These are phyloP conservation scores for Solanum sitiens DNA, from an alignment of 257 asterid genomes.

Conservation along the genomic window DNA sequence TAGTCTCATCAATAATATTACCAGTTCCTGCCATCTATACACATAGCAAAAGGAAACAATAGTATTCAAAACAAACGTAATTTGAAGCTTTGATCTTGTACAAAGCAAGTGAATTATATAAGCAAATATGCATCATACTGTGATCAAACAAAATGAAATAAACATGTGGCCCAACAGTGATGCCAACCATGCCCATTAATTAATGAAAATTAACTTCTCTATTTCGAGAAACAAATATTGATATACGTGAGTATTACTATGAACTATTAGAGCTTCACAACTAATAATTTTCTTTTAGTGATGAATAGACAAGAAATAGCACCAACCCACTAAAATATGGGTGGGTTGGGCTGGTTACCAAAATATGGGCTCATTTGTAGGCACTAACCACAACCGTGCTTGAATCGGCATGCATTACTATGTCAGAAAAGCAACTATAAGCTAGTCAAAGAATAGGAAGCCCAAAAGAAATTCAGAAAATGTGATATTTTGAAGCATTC, in stretches of 20 bases:
- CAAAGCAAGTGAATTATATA: not conserved
- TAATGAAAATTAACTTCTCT: not conserved
- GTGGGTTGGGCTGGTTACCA: not conserved
- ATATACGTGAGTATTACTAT: not conserved
- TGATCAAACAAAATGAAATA: not conserved
- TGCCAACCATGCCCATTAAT: not conserved
- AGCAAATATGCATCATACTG: not conserved
- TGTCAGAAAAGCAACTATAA: not conserved
- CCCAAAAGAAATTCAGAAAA: not conserved
- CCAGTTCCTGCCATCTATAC: not conserved
- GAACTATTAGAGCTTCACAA: not conserved
- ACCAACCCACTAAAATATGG: not conserved
- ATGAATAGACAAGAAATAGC: not conserved
- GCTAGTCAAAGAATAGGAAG: not conserved
- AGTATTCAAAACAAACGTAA: not conserved
- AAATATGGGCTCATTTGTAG: not conserved
- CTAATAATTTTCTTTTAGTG: not conserved
- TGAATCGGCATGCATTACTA: not conserved
- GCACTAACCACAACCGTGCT: not conserved
- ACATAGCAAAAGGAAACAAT: not conserved
- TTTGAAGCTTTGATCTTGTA: not conserved
- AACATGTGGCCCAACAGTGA: not conserved
- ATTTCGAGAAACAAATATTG: not conserved
- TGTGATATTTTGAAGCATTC: not conserved
- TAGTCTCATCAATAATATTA: not conserved